These are phyloP conservation scores for Apostasia shenzhenica DNA, from an alignment of 106 monocot species.

Conservation along the genomic window DNA sequence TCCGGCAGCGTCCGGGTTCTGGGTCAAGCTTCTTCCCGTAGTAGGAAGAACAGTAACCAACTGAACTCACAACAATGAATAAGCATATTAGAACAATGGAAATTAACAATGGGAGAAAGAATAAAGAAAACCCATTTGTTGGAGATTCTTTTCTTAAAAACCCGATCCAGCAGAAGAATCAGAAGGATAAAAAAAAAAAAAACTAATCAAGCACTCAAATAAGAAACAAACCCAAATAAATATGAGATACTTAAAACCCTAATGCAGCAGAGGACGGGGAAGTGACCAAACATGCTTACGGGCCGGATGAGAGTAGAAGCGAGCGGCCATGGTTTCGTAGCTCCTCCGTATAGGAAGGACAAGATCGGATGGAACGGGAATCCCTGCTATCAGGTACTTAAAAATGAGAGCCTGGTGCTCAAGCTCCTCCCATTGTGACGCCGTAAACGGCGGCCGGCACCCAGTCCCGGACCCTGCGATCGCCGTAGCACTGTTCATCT, in stretches of 20 bases:
- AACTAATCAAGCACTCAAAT: too few species aligned
- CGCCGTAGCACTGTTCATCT: neutral
- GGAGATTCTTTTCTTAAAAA: too few species aligned
- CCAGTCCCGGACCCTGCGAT: neutral
- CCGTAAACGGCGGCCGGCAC: slow-evolving; percentile 54
- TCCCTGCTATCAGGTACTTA: slow-evolving; percentile 67
- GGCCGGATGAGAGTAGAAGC: slow-evolving; percentile 13
- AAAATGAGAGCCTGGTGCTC: slow-evolving; percentile 81
- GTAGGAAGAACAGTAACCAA: slow-evolving; percentile 42
- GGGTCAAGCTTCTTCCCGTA: slow-evolving; percentile 63
- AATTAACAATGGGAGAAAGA: neutral
- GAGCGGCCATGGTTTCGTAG: slow-evolving; percentile 24
- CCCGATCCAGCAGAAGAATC: too few species aligned
- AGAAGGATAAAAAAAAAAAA: too few species aligned
- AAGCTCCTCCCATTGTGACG: slow-evolving; percentile 73
- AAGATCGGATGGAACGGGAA: slow-evolving; percentile 65
- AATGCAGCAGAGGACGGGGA: too few species aligned
- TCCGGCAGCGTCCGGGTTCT: slow-evolving; percentile 63
- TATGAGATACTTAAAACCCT: too few species aligned
- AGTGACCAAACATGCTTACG: slow-evolving; percentile 1
- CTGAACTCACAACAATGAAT: slow-evolving; percentile 14
- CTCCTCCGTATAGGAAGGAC: slow-evolving; percentile 49
- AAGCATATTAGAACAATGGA: slow-evolving; percentile 9
- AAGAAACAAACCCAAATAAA: too few species aligned
- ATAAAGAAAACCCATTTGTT: neutral